Evolutionary conservation across 225 moss, liverwort and hornwort genomes (phyloP).

Genomic region (Lunularia cruciata): DNA sequence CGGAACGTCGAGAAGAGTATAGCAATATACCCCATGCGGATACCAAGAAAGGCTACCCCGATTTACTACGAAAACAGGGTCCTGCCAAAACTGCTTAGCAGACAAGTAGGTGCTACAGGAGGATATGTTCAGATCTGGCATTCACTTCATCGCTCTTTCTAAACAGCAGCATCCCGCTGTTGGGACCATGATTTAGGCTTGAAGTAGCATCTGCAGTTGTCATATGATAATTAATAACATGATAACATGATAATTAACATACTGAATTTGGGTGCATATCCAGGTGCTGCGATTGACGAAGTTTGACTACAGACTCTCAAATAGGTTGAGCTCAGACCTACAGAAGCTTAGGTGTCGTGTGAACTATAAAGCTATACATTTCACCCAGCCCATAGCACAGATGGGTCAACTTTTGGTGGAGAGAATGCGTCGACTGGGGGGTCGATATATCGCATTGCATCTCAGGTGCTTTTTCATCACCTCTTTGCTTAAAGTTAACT

Average conservation of each 20-base stretch:
- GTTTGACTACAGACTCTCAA: slow-evolving; percentile 95
- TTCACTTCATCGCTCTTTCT: no score
- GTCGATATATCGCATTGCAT: slow-evolving; percentile 93
- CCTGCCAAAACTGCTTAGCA: slow-evolving; percentile 66
- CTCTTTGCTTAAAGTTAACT: no score
- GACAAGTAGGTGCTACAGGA: slow-evolving; percentile 68
- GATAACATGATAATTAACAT: no score
- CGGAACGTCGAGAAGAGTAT: slow-evolving; percentile 21
- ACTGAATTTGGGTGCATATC: slow-evolving; percentile 1
- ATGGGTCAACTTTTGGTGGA: slow-evolving; percentile 81
- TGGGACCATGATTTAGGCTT: no score
- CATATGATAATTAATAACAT: no score
- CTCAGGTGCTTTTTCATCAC: slow-evolving; percentile 54
- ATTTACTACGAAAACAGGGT: slow-evolving; percentile 73
- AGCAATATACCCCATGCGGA: slow-evolving; percentile 50
- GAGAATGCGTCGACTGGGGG: slow-evolving; percentile 71
- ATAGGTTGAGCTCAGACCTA: slow-evolving; percentile 69
- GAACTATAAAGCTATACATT: slow-evolving; percentile 75
- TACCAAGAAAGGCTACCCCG: slow-evolving; percentile 81
- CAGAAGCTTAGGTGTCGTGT: slow-evolving; percentile 93
- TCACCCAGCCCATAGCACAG: slow-evolving; percentile 64
- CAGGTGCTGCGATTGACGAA: slow-evolving; percentile 87
- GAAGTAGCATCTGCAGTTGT: no score
- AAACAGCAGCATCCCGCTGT: no score
- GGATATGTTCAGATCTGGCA: no score